Evolutionary conservation across 257 asterid genomes (phyloP).

Genomic region (Nicotiana tomentosiformis): DNA sequence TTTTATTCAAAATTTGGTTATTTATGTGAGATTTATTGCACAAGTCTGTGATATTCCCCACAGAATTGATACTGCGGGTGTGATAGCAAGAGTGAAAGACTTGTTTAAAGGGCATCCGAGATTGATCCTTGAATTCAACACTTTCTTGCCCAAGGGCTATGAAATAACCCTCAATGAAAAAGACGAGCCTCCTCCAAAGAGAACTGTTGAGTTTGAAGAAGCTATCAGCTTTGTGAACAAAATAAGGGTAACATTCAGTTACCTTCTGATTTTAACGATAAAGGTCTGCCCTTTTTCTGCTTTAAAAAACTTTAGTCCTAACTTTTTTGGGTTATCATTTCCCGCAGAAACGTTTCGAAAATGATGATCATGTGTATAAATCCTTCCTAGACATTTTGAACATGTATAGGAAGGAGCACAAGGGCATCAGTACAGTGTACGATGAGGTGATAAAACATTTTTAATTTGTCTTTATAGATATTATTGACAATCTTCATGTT

Average conservation of each 20-base stretch:
- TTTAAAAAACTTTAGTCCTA: background rate
- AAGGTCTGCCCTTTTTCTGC: background rate
- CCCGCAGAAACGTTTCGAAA: slow-evolving; percentile 76
- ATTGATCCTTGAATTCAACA: slow-evolving; percentile 74
- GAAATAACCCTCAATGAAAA: slow-evolving; percentile 70
- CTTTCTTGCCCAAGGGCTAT: slow-evolving; percentile 89
- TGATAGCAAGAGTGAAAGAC: slow-evolving; percentile 76
- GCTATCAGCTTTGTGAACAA: slow-evolving; percentile 93
- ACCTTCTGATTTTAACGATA: background rate
- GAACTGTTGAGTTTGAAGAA: slow-evolving; percentile 81
- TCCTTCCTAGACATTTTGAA: slow-evolving; percentile 85
- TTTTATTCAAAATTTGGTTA: background rate
- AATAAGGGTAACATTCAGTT: slow-evolving; percentile 58
- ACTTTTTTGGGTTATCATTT: slow-evolving; percentile 5
- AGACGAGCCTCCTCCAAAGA: slow-evolving; percentile 79
- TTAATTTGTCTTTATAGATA: background rate
- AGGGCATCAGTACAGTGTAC: slow-evolving; percentile 74
- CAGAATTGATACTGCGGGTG: slow-evolving; percentile 84
- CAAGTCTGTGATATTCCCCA: slow-evolving; percentile 16
- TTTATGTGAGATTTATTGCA: background rate
- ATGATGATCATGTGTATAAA: slow-evolving; percentile 83
- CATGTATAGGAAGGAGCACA: slow-evolving; percentile 87
- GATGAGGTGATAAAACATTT: slow-evolving; percentile 49
- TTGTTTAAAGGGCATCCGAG: slow-evolving; percentile 81
- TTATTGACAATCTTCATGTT: background rate